A percentile compares a stretch with the other conserved stretches of the same genome.
phyloP scores from a whole-genome alignment of 2,329 filamentous ascomycete genomes.

The Fusarium sp. region DNA sequence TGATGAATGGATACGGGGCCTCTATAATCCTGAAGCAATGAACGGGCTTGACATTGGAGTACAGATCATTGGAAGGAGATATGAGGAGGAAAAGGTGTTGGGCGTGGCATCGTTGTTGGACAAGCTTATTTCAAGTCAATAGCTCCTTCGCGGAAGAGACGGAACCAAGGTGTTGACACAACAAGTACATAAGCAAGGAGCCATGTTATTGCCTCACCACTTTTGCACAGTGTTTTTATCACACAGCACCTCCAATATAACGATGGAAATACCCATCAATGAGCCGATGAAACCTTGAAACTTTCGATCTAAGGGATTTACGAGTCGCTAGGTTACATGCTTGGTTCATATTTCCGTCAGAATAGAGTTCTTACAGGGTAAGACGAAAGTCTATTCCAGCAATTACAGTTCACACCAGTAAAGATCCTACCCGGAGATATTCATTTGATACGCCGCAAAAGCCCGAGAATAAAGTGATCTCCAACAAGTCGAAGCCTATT shows the following conservation, averaged over 20 bases:
- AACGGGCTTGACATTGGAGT: not conserved
- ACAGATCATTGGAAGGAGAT: not conserved
- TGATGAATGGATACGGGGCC: not conserved
- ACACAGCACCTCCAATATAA: not conserved
- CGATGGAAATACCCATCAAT: too few species aligned
- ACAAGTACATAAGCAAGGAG: too few species aligned
- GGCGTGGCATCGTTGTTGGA: not conserved
- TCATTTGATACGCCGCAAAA: not conserved
- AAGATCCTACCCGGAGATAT: not conserved
- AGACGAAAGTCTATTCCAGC: not conserved
- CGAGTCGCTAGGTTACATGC: not conserved
- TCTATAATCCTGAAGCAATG: not conserved
- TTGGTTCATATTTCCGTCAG: not conserved
- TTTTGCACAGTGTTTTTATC: rapidly evolving
- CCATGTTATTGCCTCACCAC: not conserved
- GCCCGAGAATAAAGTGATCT: not conserved
- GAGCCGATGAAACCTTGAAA: not conserved
- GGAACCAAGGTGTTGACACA: too few species aligned
- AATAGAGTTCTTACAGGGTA: not conserved
- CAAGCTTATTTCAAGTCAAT: too few species aligned
- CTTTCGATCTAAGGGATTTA: not conserved
- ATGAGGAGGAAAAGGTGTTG: not conserved
- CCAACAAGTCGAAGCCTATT: not conserved
- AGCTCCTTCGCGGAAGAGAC: too few species aligned
- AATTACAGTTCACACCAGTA: not conserved